Evolutionary conservation across 1,139 yeast genomes (phyloP), one percentile per base, ranked within the genome.

Genomic region (Magnusiomyces paraingens): DNA sequence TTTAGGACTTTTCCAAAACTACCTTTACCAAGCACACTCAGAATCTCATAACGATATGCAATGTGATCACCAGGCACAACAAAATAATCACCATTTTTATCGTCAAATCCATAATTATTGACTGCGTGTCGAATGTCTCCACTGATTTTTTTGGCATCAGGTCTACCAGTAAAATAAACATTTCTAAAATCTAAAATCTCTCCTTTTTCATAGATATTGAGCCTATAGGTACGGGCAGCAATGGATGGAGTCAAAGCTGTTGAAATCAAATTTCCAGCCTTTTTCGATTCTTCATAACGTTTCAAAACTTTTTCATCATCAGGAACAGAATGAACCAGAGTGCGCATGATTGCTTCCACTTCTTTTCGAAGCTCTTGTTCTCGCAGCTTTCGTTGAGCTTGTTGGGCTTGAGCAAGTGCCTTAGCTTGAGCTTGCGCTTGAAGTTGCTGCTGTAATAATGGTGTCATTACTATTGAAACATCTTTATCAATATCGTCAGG

Each of bases 1-100:
- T 79, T 75, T 10, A 86, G 71, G 2, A 89, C 96, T 56, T 82
- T 83, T 0, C 96, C 96, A 73, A 89, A 89, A 36, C 93, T 83
- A 2, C 96, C 96, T 55, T 79, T 82, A 0, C 96, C 96, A 17
- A 89, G 72, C 2, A 75, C 70, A 1, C 74, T 69, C 35, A 78
- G 57, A 6, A 87, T 80, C 59, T 86, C 83, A 64, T 84, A 89
- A 43, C 95, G 70, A 66, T 83, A 89, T 53, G 84, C 85, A 49
- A 89, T 78, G 62, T 89, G 96, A 63, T 88, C 96, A 3, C 84
- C 80, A 1, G 72, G 68, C 1, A 73, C 65, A 0, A 82, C 73
- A 6, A 74, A 72, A 61, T 86, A 84, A 63, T 86, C 86, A 1
- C 89, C 87, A 12, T 77, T 71, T 2, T 69, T 67, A 65, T 87